Conservation (phyloP, 495 filamentous ascomycete species). For the Cairneyella variabilis region DNA sequence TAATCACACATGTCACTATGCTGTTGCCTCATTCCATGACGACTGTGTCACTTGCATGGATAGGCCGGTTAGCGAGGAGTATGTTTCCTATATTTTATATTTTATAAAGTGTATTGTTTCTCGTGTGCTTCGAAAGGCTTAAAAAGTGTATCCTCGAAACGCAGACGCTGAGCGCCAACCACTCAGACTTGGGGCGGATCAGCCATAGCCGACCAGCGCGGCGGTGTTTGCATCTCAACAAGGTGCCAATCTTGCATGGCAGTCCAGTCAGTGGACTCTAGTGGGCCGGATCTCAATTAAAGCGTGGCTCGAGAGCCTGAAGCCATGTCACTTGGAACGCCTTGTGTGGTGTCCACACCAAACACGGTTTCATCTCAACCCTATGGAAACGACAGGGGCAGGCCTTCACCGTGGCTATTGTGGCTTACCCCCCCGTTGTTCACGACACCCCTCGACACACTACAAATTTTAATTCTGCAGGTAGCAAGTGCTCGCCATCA, state of each 20-base stretch:
- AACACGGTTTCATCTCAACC: not conserved
- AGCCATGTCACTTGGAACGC: conserved; percentile 3
- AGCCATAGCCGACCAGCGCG: conserved; percentile 5
- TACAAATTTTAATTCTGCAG: too few relatives aligned
- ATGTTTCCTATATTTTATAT: too few relatives aligned
- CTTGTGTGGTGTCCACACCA: not conserved
- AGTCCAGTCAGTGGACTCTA: not conserved
- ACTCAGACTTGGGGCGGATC: conserved; percentile 1
- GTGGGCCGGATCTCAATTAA: conserved; percentile 12
- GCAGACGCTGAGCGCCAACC: not conserved
- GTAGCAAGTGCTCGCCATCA: too few relatives aligned
- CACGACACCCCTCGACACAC: too few relatives aligned
- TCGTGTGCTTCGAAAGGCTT: conserved; percentile 8
- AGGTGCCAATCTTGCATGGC: conserved; percentile 18
- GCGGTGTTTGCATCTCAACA: conserved; percentile 21
- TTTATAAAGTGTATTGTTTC: conserved; percentile 21
- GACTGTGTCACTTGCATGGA: too few relatives aligned
- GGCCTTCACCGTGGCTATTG: not conserved
- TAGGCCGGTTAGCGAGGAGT: too few relatives aligned
- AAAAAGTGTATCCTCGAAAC: too few relatives aligned
- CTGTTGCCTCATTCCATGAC: too few relatives aligned
- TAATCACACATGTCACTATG: too few relatives aligned
- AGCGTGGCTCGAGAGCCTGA: conserved; percentile 19
- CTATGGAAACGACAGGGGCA: not conserved
- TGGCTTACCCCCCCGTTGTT: too few relatives aligned